Evolutionary conservation across 805 yeast genomes (phyloP).

Genomic region (Spathaspora passalidarum): DNA sequence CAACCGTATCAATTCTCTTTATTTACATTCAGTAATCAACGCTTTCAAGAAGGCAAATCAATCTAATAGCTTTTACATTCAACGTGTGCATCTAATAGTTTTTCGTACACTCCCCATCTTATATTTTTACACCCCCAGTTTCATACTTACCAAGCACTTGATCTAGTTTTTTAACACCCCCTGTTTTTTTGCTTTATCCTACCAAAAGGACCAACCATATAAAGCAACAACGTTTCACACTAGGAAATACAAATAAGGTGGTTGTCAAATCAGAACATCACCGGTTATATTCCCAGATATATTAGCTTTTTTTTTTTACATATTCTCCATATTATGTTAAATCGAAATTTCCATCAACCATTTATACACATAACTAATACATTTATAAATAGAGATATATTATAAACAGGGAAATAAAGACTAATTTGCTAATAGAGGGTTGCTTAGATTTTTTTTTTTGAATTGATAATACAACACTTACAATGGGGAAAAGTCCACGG

Average conservation of each 20-base stretch:
- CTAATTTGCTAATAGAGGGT: not conserved
- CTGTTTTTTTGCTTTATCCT: too few relatives aligned
- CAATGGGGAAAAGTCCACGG: conserved; percentile 7
- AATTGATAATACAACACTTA: not conserved
- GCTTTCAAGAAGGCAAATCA: too few relatives aligned
- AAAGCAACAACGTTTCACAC: not conserved
- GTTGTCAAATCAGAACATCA: not conserved
- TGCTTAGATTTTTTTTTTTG: not conserved
- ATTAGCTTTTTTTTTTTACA: not conserved
- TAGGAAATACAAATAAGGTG: not conserved
- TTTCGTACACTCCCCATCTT: not conserved
- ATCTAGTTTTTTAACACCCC: too few relatives aligned
- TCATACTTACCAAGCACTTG: too few relatives aligned
- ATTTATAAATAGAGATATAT: not conserved
- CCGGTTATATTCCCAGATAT: not conserved
- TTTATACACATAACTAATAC: not conserved
- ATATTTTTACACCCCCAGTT: too few relatives aligned
- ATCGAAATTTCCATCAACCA: conserved; percentile 1
- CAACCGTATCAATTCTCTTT: too few relatives aligned
- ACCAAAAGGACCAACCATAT: not conserved
- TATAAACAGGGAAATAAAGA: conserved; percentile 2
- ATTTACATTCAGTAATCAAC: too few relatives aligned
- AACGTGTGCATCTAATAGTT: too few relatives aligned
- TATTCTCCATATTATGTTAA: not conserved
- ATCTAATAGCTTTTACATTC: too few relatives aligned